Evolutionary conservation across 208 protist genomes (phyloP), one percentile per base, ranked within the genome.

Genomic region (Acanthamoeba lenticulata): DNA sequence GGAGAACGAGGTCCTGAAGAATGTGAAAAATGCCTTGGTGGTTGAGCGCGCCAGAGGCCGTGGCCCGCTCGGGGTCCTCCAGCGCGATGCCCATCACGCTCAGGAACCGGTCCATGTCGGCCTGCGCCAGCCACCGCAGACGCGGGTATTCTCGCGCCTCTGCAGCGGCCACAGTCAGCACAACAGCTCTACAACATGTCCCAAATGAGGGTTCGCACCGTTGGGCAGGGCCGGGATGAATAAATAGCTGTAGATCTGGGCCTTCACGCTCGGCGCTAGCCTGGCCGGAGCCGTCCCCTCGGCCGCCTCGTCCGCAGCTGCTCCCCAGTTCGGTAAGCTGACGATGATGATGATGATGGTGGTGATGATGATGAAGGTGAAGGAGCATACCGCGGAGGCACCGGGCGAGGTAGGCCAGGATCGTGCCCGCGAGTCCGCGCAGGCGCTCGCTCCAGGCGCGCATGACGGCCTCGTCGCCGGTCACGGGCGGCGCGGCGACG

Each of bases 1-100:
- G 19, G 83, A 90, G 83, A 34, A 90, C 29, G 83, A 90, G 52
- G 24, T 60, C 83, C 83, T 90, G 83, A 65, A 90, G 83, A 67
- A 69, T 69, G 55, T 90, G 83, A n/a, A 83, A 83, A 1, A 90
- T 60, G 21, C 34, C 65, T 38, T 90, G 83, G 52, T 90, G 83
- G 49, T 60, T 60, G 34, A 69, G 45, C 9, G 83, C 45, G 52
- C 21, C 21, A 67, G 83, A 60, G 24, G 34, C 24, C 34, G 83
- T 60, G 17, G 45, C 52, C 19, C 83, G 83, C 5, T 40, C 52
- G 29, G 83, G 47, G 24, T 90, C 83, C 83, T 90, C 83, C 32
- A 90, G 55, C 34, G 83, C 83, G 19, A 90, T 40, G 5, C 83
- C 83, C 7, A 90, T 90, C 34, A 65, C 34, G 1, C 6, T 27